Conservation (phyloP, 768 basidiomycete species). For the Floccularia luteovirens region DNA sequence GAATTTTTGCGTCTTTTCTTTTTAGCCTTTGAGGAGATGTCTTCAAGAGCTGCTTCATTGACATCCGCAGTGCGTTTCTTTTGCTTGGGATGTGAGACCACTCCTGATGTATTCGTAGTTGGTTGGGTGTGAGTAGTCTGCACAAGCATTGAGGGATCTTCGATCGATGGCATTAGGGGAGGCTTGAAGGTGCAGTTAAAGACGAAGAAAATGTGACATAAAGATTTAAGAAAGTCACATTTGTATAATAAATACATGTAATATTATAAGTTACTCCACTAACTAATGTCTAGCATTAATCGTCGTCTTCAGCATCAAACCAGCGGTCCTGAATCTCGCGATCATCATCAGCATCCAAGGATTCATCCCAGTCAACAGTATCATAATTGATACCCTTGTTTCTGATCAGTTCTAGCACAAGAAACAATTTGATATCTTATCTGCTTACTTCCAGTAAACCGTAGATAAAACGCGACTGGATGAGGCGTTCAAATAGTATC, state of each 20-base stretch:
- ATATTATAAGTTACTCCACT: background rate
- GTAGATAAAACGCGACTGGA: conserved; percentile 71
- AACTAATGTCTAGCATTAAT: background rate
- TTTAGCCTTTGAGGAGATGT: conserved; percentile 9
- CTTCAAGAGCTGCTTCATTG: conserved; percentile 18
- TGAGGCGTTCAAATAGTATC: conserved; percentile 44
- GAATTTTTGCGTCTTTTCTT: conserved; percentile 24
- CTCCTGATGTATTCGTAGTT: too few species aligned
- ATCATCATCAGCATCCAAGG: conserved; percentile 51
- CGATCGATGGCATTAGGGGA: conserved; percentile 35
- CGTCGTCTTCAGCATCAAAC: conserved; percentile 63
- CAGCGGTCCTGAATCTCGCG: conserved; percentile 60
- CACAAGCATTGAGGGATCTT: conserved; percentile 11
- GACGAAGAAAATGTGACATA: conserved; percentile 3
- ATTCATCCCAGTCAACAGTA: conserved; percentile 68
- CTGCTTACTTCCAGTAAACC: conserved; percentile 61
- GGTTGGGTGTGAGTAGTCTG: too few species aligned
- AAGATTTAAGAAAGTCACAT: conserved; percentile 2
- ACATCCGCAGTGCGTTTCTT: conserved; percentile 30
- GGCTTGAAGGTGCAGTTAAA: conserved; percentile 20
- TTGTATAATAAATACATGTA: conserved; percentile 7
- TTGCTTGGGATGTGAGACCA: too few species aligned
- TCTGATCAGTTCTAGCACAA: background rate
- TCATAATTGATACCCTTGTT: conserved; percentile 63
- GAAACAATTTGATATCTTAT: background rate